phyloP scores from a whole-genome alignment of 208 protist genomes.

The Naegleria gruberi region DNA sequence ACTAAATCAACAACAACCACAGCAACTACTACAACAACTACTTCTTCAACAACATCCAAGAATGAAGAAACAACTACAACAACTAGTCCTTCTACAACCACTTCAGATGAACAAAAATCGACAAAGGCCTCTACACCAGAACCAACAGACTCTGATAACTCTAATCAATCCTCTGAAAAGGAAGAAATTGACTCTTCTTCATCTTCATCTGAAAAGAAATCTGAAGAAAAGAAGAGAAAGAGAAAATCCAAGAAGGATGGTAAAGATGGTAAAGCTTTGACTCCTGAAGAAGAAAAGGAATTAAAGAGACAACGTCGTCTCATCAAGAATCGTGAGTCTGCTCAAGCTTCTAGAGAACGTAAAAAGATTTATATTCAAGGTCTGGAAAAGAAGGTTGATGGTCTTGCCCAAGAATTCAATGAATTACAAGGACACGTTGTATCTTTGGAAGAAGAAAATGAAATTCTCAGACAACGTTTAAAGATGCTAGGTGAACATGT shows the following conservation, averaged over 20 bases:
- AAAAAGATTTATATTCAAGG: conserved; percentile 53
- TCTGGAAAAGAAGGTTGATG: conserved; percentile 30
- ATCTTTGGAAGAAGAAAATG: not conserved
- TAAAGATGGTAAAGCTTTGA: not conserved
- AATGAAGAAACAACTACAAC: not conserved
- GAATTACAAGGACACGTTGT: not conserved
- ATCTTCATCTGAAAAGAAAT: not conserved
- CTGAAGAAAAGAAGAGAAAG: not conserved
- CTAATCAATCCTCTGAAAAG: not conserved
- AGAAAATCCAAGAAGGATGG: not conserved
- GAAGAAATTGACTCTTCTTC: no score
- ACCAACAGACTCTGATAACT: not conserved
- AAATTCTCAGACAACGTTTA: not conserved
- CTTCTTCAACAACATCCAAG: not conserved
- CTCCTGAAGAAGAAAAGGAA: conserved; percentile 36
- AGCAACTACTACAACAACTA: not conserved
- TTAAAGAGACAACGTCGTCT: conserved; percentile 41
- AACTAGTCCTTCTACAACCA: not conserved
- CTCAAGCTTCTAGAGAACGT: conserved; percentile 48
- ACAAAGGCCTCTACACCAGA: not conserved
- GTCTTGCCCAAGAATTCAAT: not conserved
- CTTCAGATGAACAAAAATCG: not conserved
- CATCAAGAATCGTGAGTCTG: conserved; percentile 49
- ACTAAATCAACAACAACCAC: not conserved
- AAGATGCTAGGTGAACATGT: not conserved